Base-by-base conservation (phyloP, 257 asterid genomes). In the Cynanchum wilfordii region DNA sequence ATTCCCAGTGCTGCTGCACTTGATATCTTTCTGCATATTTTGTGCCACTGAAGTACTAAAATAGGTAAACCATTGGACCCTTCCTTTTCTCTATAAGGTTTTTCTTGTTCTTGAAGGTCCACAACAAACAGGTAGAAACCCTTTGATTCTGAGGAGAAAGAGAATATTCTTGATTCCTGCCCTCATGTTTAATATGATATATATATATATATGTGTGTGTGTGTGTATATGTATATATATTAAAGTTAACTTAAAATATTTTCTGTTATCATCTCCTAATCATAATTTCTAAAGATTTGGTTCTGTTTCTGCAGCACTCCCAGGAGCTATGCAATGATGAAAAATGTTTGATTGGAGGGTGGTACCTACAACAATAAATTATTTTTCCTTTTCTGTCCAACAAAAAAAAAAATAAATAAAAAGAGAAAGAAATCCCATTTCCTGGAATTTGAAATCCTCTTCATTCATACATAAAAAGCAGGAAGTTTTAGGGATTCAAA, bases 31-130 rank as follows among this genome's bases (percentile, higher is more conserved):
- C 67, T 20, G 5, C 33, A n/a, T n/a, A 54, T 38, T 36, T 22
- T 11, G 47, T 33, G 40, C 66, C 13, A 55, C 16, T 1, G 1
- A 69, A 55, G 69, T 64, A 9, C 49, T 64, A 36, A 12, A 70
- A 42, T n/a, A 36, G 66, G 36, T 19, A 17, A 70, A 19, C 6
- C 11, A 51, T 33, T 30, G 64, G 65, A 22, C 1, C 62, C 65
- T 6, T 33, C 36, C 38, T 15, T 10, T 52, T 30, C n/a, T 54
- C 24, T n/a, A 3, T 33, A 54, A n/a, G 9, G 15, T 70, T 12
- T 24, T 44, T 55, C 30, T 55, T 25, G 50, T 36, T 12, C 66
- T 36, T 54, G 45, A 59, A n/a, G 66, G 50, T 51, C 74, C 66
- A 70, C 44, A 8, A 19, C 3, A 36, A 63, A 63, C 27, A 33